phyloP scores from a whole-genome alignment of 2,329 filamentous ascomycete genomes.

The Ophiostoma novo-ulmi region DNA sequence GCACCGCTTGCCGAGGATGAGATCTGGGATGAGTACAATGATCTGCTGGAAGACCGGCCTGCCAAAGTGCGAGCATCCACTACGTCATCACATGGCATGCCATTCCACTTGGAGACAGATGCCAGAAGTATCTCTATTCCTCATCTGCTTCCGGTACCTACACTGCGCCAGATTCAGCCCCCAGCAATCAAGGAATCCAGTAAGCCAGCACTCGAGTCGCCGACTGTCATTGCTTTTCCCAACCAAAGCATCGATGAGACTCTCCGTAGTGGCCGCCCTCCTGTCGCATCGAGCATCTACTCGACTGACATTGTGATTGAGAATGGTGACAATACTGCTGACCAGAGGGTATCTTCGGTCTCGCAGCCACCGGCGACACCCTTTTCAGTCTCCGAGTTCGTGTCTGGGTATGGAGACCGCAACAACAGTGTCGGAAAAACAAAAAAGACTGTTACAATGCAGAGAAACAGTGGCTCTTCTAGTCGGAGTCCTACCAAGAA shows the following conservation, averaged over 20 bases:
- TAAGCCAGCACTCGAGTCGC: conserved; percentile 42
- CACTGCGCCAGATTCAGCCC: not conserved
- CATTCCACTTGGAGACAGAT: conserved; percentile 51
- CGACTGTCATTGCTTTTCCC: conserved; percentile 38
- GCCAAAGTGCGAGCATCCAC: conserved; percentile 45
- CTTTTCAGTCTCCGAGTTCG: conserved; percentile 42
- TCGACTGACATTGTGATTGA: conserved; percentile 52
- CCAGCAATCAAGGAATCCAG: not conserved
- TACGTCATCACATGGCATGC: conserved; percentile 51
- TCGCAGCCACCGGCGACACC: conserved; percentile 39
- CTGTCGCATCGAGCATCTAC: conserved; percentile 41
- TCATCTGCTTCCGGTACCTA: not conserved
- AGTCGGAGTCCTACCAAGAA: conserved; percentile 20
- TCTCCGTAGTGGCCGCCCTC: not conserved
- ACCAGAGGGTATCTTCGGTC: conserved; percentile 30
- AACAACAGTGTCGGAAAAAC: conserved; percentile 26
- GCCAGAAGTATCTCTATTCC: not conserved
- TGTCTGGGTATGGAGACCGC: conserved; percentile 39
- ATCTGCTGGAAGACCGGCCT: conserved; percentile 66
- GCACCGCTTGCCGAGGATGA: conserved; percentile 73
- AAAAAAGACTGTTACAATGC: conserved; percentile 28
- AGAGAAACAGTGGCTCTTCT: conserved; percentile 34
- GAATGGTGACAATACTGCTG: conserved; percentile 45
- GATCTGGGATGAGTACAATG: conserved; percentile 91
- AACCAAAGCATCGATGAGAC: not conserved